phyloP scores from a whole-genome alignment of 1,139 yeast genomes.

The Yamadazyma membranifaciens region DNA sequence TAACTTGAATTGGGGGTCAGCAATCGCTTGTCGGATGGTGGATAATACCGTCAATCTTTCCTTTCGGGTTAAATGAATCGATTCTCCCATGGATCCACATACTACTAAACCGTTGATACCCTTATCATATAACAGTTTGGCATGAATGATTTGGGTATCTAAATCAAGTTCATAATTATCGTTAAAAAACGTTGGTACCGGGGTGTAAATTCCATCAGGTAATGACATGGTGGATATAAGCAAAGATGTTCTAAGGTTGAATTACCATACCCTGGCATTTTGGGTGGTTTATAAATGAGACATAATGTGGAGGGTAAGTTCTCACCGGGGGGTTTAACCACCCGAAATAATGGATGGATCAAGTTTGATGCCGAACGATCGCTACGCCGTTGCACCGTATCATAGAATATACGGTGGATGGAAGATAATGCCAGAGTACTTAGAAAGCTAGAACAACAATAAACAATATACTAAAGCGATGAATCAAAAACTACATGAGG shows the following conservation, averaged over 20 bases:
- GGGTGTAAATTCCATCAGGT: conserved; percentile 42
- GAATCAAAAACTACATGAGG: conserved; percentile 21
- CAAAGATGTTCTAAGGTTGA: too few species aligned
- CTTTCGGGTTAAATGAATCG: conserved; percentile 30
- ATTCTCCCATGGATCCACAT: conserved; percentile 49
- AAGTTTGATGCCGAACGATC: too few species aligned
- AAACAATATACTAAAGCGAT: conserved; percentile 8
- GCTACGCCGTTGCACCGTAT: too few species aligned
- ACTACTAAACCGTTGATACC: conserved; percentile 49
- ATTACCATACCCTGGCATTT: neutral
- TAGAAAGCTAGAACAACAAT: neutral
- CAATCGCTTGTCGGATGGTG: conserved; percentile 23
- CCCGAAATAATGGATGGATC: too few species aligned
- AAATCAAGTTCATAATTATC: conserved; percentile 37
- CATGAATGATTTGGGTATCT: conserved; percentile 44
- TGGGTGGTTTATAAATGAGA: neutral
- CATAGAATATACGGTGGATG: neutral
- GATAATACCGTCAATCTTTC: conserved; percentile 31
- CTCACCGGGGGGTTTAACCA: neutral
- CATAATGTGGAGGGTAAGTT: neutral
- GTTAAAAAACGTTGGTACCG: conserved; percentile 50
- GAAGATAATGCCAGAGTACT: neutral
- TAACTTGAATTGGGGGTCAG: conserved; percentile 26
- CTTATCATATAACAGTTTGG: conserved; percentile 33
- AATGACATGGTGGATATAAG: conserved; percentile 1